Evolutionary conservation across 2,329 filamentous ascomycete genomes (phyloP), one percentile per base, ranked within the genome.

Genomic region (Gliomastix tumulicola): DNA sequence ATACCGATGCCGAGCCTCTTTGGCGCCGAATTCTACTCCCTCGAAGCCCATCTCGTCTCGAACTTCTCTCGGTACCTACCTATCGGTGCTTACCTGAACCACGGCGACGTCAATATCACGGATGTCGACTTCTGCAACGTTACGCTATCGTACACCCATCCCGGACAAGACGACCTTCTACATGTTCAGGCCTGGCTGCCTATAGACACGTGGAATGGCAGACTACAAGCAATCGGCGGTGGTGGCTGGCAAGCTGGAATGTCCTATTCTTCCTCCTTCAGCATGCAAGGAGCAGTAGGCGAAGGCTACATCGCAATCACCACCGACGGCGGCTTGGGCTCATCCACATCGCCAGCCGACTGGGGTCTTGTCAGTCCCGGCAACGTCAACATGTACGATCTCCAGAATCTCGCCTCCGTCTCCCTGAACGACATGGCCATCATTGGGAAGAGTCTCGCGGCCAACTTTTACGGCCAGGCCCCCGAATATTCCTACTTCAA

Each of bases 401-500:
- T 53, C 6, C 47, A 54, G 30, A 50, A 50, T 34, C 42, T 51
- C 15, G 53, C 38, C 4, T 44, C 37, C 5, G 44, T 45, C n/a
- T 48, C 46, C 11, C 35, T 56, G 2, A 39, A 28, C 11, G 34
- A 36, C 34, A 20, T 21, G 48, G 59, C 66, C 1, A 59, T 62
- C 2, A 44, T 63, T 11, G 60, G 60, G 5, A 72, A 72, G 43
- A 32, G 53, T 9, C 43, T 73, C 12, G 59, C 59, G 8, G 45
- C 63, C 17, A 50, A 51, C 6, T 71, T 64, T 48, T 74, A 73
- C 41, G 49, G 54, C 6, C 25, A 42, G 15, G 30, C 16, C 4
- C 54, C 59, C 4, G 48, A 55, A 1, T 69, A 66, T 46, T 66
- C 60, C 3, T 74, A 73, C 49, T 74, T 63, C 46, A 55, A 59